Percentiles rank a stretch among this genome's conserved stretches.
Conservation (phyloP, 805 yeast species). For the Yamadazyma ubonensis region DNA sequence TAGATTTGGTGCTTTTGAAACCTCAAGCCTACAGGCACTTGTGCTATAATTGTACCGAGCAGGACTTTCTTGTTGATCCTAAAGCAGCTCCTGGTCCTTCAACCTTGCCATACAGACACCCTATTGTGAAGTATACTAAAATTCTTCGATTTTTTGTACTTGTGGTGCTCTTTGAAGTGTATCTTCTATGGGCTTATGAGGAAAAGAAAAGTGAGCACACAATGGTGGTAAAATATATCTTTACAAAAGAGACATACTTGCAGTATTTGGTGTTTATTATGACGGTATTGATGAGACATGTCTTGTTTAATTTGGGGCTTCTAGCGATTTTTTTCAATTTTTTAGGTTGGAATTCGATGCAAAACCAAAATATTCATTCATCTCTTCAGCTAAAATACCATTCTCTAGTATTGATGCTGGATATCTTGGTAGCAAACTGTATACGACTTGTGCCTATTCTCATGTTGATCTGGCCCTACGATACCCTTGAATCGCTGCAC, state of each 20-base stretch:
- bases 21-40: conserved; percentile 88
- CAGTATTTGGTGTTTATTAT: conserved; percentile 60
- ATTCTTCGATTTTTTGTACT: conserved; percentile 33
- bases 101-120: background rate
- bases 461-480: conserved; percentile 97
- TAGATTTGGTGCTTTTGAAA: conserved; percentile 79
- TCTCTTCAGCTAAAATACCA: conserved; percentile 7
- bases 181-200: conserved; percentile 87
- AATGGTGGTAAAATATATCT: conserved; percentile 21
- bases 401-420: conserved; percentile 52
- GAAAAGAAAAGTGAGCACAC: conserved; percentile 53
- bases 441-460: conserved; percentile 85
- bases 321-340: conserved; percentile 21
- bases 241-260: conserved; percentile 34
- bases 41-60: conserved; percentile 64
- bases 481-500: conserved; percentile 63
- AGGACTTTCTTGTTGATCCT: conserved; percentile 4
- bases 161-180: conserved; percentile 79
- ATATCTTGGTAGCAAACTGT: conserved; percentile 72
- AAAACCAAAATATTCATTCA: conserved; percentile 10
- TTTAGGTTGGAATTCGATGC: conserved; percentile 8
- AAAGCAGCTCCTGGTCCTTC: conserved; percentile 7
- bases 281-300: conserved; percentile 49
- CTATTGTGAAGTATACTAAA: background rate
- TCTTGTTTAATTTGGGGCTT: conserved; percentile 38